A percentile compares a stretch with the other conserved stretches of the same genome.
Evolutionary conservation across 2,329 filamentous ascomycete species (phyloP).

Genomic region (Aspergillus phoenicis): DNA sequence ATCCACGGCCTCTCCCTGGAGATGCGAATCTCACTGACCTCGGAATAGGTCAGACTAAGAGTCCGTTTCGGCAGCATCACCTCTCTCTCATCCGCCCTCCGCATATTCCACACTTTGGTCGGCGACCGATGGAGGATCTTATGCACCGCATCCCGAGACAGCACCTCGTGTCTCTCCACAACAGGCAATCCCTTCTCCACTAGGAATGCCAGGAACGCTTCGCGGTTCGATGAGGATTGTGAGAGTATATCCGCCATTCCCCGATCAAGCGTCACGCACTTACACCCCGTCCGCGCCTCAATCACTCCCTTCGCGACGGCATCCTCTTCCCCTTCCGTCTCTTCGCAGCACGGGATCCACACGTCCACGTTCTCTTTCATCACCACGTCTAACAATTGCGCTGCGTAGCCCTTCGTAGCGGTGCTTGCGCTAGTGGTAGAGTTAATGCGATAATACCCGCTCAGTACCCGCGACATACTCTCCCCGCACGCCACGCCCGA

Average conservation of each 20-base stretch:
- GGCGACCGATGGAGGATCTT: conserved; percentile 52
- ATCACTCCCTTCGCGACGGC: conserved; percentile 65
- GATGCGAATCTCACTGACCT: conserved; percentile 59
- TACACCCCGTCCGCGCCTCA: conserved; percentile 60
- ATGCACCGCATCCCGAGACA: conserved; percentile 56
- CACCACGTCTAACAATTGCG: conserved; percentile 61
- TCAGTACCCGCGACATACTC: conserved; percentile 60
- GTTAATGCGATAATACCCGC: conserved; percentile 56
- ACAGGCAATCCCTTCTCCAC: conserved; percentile 56
- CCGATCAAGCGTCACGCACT: conserved; percentile 65
- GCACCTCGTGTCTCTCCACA: conserved; percentile 58
- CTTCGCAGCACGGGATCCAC: conserved; percentile 75
- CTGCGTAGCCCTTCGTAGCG: conserved; percentile 55
- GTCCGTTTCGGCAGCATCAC: conserved; percentile 62
- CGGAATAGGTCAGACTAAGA: conserved; percentile 54
- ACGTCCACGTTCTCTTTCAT: conserved; percentile 64
- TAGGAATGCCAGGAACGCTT: conserved; percentile 64
- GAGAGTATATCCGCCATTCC: conserved; percentile 50
- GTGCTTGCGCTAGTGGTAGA: conserved; percentile 4
- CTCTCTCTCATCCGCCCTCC: conserved; percentile 61
- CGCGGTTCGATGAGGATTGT: conserved; percentile 61
- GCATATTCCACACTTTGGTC: conserved; percentile 64
- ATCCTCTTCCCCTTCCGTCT: conserved; percentile 61
- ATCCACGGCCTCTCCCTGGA: conserved; percentile 62
- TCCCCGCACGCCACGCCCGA: conserved; percentile 52